These are phyloP conservation scores for Saprolegnia diclina DNA, from an alignment of 352 stramenopile genomes.

Conservation along the genomic window DNA sequence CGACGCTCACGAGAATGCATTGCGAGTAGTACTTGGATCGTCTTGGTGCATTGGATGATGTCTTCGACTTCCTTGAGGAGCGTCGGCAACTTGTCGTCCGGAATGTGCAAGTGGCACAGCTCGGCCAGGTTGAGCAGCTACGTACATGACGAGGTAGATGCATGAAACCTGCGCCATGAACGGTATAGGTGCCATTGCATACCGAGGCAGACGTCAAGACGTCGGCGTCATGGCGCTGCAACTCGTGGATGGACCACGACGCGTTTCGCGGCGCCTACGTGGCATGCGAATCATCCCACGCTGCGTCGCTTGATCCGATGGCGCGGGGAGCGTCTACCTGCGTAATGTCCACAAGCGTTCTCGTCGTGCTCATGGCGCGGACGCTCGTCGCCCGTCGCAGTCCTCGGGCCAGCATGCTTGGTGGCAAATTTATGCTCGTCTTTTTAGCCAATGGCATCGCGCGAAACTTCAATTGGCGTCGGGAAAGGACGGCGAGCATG, in stretches of 20 bases:
- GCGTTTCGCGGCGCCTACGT: constrained; percentile 56
- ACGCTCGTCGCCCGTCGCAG: background rate
- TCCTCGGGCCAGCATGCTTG: background rate
- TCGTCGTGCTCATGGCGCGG: constrained; percentile 10
- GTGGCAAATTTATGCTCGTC: background rate
- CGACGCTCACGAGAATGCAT: no score
- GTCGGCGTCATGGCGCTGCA: constrained; percentile 56
- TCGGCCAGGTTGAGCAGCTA: constrained; percentile 73
- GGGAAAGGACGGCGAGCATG: constrained; percentile 32
- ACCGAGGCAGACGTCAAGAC: constrained; percentile 66
- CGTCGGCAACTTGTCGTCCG: constrained; percentile 55
- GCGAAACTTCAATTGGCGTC: background rate
- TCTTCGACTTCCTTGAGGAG: constrained; percentile 78
- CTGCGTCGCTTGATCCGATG: background rate
- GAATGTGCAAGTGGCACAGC: constrained; percentile 75
- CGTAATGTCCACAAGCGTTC: constrained; percentile 14
- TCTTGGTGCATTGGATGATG: constrained; percentile 85
- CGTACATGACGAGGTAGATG: background rate
- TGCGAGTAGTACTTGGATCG: constrained; percentile 47
- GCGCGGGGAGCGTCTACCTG: background rate
- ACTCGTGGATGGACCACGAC: constrained; percentile 74
- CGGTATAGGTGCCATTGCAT: background rate
- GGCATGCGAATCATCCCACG: background rate
- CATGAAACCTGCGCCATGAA: background rate
- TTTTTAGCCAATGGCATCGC: background rate